Evolutionary conservation across 257 asterid genomes (phyloP), one percentile per base, ranked within the genome.

Genomic region (Mitragyna speciosa): DNA sequence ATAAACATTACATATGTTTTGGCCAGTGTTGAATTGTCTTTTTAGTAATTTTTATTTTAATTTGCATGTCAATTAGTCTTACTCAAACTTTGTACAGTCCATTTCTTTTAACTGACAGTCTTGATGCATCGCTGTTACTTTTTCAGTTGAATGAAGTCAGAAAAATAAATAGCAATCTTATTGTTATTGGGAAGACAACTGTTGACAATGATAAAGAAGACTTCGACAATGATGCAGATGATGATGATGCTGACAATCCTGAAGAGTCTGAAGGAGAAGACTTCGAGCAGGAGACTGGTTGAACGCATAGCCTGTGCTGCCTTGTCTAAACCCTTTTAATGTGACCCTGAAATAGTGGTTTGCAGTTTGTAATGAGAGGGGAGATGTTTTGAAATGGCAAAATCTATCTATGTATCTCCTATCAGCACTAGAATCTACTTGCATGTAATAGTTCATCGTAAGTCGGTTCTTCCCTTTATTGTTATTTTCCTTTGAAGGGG

Each of bases 251-350:
- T 63, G 97, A 96, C 84, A 90, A 93, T 64, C 98, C 86, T 15
- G 98, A 96, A 67, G 99, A 94, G 84, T 92, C 97, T 0, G 98
- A 94, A 72, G 96, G 95, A 61, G 99, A 96, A 78, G 99, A 96
- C 36, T 96, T 96, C 76, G 98, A 96, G 82, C 99, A 96, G 86
- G 98, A 92, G 84, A 92, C 98, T 26, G 90, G 96, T 77, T 94
- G 89, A 91, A 51, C 33, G 10, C 69, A 54, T 69, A 12, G 11
- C 47, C 54, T 19, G 22, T 54, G 41, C 47, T 30, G 78, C 68
- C 16, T 64, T 26, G 2, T 28, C 33, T 24, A n/a, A 74, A 56
- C 24, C 24, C 24, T n/a, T 19, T 54, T 51, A 36, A 24, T 49
- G 26, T 41, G 11, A 33, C 19, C 5, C 24, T 31, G 10, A 10